Conservation (phyloP, 73 alveolate genomes). For the Diophrys appendiculata region DNA sequence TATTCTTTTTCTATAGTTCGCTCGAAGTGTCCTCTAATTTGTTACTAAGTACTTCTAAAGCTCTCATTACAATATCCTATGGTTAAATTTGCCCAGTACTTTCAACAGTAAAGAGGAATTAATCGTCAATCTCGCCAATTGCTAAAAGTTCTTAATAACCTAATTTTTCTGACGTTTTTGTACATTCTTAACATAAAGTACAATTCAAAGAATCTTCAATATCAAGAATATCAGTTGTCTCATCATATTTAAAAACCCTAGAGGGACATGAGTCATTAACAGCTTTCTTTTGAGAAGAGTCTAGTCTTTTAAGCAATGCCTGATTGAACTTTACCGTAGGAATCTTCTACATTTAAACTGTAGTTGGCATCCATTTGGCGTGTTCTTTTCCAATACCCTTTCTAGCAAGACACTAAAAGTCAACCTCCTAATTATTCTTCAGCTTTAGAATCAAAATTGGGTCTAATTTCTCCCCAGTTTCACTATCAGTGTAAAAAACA, state of each 20-base stretch:
- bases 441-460: slow-evolving; percentile 85
- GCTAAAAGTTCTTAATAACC: slow-evolving; percentile 76
- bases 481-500: slow-evolving; percentile 51
- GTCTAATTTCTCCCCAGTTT: slow-evolving; percentile 68
- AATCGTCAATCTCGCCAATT: slow-evolving; percentile 81
- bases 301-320: background rate
- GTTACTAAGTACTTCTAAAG: background rate
- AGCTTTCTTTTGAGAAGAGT: slow-evolving; percentile 44
- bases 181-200: slow-evolving; percentile 76
- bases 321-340: background rate
- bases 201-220: slow-evolving; percentile 67
- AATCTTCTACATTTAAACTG: slow-evolving; percentile 21
- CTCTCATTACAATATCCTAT: background rate
- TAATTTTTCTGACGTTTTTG: slow-evolving; percentile 56
- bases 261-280: slow-evolving; percentile 81
- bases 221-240: slow-evolving; percentile 52
- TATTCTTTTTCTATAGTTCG: background rate
- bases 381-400: slow-evolving; percentile 92
- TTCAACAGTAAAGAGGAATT: slow-evolving; percentile 86
- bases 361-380: slow-evolving; percentile 92
- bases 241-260: slow-evolving; percentile 70
- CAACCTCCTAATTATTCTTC: slow-evolving; percentile 82
- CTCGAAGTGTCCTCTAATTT: background rate
- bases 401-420: slow-evolving; percentile 85
- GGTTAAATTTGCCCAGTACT: slow-evolving; percentile 64